phyloP scores from a whole-genome alignment of 2,329 filamentous ascomycete genomes.

The Tolypocladium sp. region DNA sequence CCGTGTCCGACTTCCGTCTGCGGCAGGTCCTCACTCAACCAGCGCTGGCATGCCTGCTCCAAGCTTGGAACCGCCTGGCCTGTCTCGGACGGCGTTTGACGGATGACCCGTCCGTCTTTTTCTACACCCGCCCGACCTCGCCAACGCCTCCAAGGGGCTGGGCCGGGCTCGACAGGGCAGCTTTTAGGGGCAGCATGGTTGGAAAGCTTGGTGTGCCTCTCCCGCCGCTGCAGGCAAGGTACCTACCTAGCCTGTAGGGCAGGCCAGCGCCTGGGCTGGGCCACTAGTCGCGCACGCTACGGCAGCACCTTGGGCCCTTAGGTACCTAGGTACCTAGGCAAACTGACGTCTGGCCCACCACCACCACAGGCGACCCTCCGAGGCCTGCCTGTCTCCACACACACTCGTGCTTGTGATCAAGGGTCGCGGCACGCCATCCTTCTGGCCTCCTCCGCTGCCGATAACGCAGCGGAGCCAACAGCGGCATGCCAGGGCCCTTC shows the following conservation, averaged over 20 bases:
- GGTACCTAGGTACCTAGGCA: neutral
- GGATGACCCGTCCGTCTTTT: neutral
- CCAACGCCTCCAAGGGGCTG: neutral
- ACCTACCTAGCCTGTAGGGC: neutral
- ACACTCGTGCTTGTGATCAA: neutral
- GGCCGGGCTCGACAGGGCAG: neutral
- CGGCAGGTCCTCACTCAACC: neutral
- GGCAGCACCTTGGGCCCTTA: neutral
- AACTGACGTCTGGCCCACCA: neutral
- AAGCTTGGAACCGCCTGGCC: neutral
- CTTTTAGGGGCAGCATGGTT: neutral
- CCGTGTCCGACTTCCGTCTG: neutral
- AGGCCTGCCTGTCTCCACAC: neutral
- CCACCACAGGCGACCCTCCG: neutral
- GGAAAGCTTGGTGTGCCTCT: neutral
- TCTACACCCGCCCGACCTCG: neutral
- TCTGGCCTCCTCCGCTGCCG: neutral
- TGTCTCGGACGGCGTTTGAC: neutral
- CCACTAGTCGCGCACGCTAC: neutral
- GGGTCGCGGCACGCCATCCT: constrained; percentile 1
- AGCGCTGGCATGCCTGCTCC: neutral
- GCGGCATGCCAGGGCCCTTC: neutral
- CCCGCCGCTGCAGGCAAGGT: neutral
- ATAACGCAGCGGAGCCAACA: neutral
- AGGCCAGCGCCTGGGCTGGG: neutral